phyloP scores from a whole-genome alignment of 352 stramenopile species.

The Pilasporangium apinafurcum region DNA sequence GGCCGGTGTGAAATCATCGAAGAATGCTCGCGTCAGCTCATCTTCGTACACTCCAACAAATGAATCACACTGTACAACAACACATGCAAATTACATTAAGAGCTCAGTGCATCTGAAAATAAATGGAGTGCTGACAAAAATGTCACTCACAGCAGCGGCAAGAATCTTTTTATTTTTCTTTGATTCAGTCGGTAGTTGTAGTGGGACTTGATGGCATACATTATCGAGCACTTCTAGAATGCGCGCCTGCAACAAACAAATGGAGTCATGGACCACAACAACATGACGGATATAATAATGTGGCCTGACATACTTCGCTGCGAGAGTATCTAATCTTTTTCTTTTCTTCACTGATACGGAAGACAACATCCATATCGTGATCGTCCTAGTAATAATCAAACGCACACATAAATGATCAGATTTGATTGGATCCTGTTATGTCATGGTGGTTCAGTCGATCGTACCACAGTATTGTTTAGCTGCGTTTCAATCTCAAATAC shows the following conservation, averaged over 20 bases:
- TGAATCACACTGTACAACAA: conserved; percentile 45
- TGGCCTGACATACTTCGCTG: conserved; percentile 57
- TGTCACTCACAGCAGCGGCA: conserved; percentile 33
- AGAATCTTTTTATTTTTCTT: conserved; percentile 59
- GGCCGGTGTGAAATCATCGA: conserved; percentile 67
- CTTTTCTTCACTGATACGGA: conserved; percentile 84
- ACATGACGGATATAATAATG: too few relatives aligned
- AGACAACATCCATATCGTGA: conserved; percentile 80
- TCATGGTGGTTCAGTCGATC: neutral
- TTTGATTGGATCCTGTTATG: neutral
- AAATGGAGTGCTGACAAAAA: neutral
- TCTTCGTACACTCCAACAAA: conserved; percentile 80
- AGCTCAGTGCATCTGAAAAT: neutral
- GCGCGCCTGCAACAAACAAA: conserved; percentile 27
- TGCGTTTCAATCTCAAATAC: conserved; percentile 77
- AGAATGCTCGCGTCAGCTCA: conserved; percentile 69
- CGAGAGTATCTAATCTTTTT: conserved; percentile 80
- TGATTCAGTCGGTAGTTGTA: conserved; percentile 23
- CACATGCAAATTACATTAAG: neutral
- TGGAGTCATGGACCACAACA: neutral
- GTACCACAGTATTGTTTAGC: conserved; percentile 64
- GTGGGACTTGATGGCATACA: conserved; percentile 49
- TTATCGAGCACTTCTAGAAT: conserved; percentile 83
- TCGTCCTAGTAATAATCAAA: conserved; percentile 34
- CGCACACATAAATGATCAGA: neutral